Evolutionary conservation across 2,329 filamentous ascomycete genomes (phyloP).

Genomic region (Thelonectria olida): DNA sequence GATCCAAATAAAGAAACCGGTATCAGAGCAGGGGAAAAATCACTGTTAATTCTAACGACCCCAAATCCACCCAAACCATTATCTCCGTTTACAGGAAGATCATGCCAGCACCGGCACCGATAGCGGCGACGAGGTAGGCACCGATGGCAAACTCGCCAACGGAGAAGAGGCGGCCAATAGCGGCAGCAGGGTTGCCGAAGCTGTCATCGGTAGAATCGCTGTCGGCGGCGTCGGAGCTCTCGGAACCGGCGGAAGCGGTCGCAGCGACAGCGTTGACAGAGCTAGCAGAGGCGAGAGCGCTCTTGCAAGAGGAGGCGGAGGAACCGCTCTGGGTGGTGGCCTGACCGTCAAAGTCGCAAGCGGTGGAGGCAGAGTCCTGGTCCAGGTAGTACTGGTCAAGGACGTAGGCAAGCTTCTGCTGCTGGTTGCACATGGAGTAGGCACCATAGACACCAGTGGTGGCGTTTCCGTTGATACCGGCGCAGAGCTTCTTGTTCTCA

Average conservation of each 20-base stretch:
- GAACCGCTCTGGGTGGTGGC: slow-evolving; percentile 63
- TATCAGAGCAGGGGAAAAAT: slow-evolving; percentile 29
- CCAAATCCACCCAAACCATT: slow-evolving; percentile 11
- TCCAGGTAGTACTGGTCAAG: slow-evolving; percentile 77
- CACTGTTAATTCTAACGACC: slow-evolving; percentile 25
- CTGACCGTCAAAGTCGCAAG: slow-evolving; percentile 78
- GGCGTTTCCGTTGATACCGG: slow-evolving; percentile 74
- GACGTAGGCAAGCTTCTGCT: slow-evolving; percentile 77
- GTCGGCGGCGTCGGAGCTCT: slow-evolving; percentile 40
- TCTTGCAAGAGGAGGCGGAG: slow-evolving; percentile 63
- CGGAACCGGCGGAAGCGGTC: slow-evolving; percentile 52
- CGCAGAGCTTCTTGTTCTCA: slow-evolving; percentile 63
- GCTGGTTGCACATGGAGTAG: slow-evolving; percentile 78
- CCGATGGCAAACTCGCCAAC: slow-evolving; percentile 60
- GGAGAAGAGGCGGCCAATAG: slow-evolving; percentile 52
- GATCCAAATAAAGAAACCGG: slow-evolving; percentile 27
- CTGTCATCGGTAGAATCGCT: slow-evolving; percentile 40
- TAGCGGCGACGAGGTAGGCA: slow-evolving; percentile 61
- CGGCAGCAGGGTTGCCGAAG: slow-evolving; percentile 49
- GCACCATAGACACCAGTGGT: slow-evolving; percentile 76
- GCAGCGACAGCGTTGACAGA: slow-evolving; percentile 59
- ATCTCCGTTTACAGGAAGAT: slow-evolving; percentile 56
- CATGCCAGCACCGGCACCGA: slow-evolving; percentile 63
- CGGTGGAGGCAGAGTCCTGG: slow-evolving; percentile 61
- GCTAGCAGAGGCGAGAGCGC: slow-evolving; percentile 70